A percentile compares a stretch with the other conserved stretches of the same genome.
These are phyloP conservation scores for Penicillium macrosclerotiorum DNA, from an alignment of 495 filamentous ascomycete species.

Conservation along the genomic window DNA sequence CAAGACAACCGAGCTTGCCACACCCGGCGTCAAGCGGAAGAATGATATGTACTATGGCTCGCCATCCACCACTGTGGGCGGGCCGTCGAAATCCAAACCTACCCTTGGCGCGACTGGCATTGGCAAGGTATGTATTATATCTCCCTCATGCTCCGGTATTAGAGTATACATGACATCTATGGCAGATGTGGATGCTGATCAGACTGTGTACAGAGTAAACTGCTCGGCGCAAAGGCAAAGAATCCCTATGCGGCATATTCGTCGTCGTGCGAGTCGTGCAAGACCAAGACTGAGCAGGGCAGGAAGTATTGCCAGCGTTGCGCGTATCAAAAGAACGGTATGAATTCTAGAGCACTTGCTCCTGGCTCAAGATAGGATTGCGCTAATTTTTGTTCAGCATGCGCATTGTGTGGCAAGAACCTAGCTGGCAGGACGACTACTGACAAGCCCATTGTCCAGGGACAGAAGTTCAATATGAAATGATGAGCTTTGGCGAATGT, in stretches of 20 bases:
- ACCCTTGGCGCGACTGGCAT: constrained; percentile 40
- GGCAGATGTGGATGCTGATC: not conserved
- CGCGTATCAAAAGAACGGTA: constrained; percentile 65
- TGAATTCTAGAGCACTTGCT: constrained; percentile 9
- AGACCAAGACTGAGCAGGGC: constrained; percentile 63
- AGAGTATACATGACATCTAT: not conserved
- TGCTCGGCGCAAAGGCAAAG: constrained; percentile 64
- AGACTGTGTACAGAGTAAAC: constrained; percentile 53
- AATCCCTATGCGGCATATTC: constrained; percentile 70
- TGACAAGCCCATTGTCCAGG: constrained; percentile 55
- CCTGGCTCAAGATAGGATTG: not conserved
- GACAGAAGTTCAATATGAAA: constrained; percentile 65
- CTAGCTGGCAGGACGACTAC: constrained; percentile 46
- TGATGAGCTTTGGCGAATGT: constrained; percentile 40
- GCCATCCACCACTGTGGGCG: constrained; percentile 56
- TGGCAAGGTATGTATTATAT: constrained; percentile 27
- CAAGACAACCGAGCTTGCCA: constrained; percentile 62
- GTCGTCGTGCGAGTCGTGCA: constrained; percentile 59
- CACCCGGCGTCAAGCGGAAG: constrained; percentile 68
- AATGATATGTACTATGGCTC: constrained; percentile 72
- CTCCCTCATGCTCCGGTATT: not conserved
- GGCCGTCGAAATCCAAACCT: constrained; percentile 40
- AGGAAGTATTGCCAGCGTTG: constrained; percentile 63
- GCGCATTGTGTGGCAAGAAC: constrained; percentile 65
- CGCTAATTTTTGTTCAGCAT: constrained; percentile 46